Base-by-base conservation (phyloP, 2,329 filamentous ascomycete genomes). In the Diplocarpon mali region DNA sequence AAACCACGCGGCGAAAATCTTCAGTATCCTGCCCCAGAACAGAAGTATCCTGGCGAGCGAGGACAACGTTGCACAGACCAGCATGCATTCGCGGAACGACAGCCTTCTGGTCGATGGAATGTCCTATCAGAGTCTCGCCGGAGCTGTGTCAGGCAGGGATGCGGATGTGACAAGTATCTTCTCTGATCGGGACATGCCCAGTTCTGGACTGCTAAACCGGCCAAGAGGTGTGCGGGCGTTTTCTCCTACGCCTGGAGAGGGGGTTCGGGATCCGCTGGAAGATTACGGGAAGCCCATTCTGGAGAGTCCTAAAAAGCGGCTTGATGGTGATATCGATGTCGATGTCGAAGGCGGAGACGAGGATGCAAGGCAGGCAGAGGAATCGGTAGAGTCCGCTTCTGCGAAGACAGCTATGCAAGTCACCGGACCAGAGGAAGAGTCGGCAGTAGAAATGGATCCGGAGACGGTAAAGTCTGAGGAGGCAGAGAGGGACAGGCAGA, bases 11-110 rank as follows among this genome's bases (percentile, higher is more conserved):
- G 62, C 64, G 13, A 78, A 76, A 64, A 67, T 82, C 53, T 82
- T 81, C 61, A 78, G 75, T 56, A 80, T 81, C 52, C 62, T 81
- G 38, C 76, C 76, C 32, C 73, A 76, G 11, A 77, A 75, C 31
- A 43, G 45, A 62, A 78, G 75, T 57, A 81, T 81, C 54, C 69
- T 81, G 5, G 72, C 73, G 34, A 74, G 24, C 14, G 46, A 77
- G 52, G 54, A 51, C 60, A 60, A 41, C 57, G 24, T 17, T 11
- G 35, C 32, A 12, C 13, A 32, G 13, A 12, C 36, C 46, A 45
- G 35, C 28, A 48, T 46, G 41, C 68, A 74, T 49, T 61, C 60
- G 28, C 67, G 75, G 28, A 65, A 67, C 16, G 76, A 80, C 55
- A 78, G 73, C 55, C 63, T 80, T 44, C 62, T 75, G 6, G 67